Percentiles rank a stretch among this genome's conserved stretches.
These are phyloP conservation scores for Claviceps sp. DNA, from an alignment of 2,329 filamentous ascomycete species.

Conservation along the genomic window DNA sequence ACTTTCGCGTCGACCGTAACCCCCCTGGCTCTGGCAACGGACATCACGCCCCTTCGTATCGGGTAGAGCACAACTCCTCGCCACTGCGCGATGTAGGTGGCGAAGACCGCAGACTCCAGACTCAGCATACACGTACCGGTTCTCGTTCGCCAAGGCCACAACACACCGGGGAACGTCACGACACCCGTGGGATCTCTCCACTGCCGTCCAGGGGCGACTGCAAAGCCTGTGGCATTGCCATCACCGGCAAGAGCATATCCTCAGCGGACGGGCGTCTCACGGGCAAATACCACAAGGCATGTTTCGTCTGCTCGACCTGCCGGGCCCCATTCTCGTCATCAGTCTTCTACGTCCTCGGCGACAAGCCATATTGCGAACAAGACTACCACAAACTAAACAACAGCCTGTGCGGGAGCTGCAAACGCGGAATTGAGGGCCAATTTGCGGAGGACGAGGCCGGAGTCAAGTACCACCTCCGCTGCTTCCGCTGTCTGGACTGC, in stretches of 20 bases:
- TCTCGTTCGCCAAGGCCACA: background rate
- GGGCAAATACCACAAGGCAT: slow-evolving; percentile 87
- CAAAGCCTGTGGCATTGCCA: slow-evolving; percentile 65
- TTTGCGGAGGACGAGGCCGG: slow-evolving; percentile 72
- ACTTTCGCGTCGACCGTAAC: slow-evolving; percentile 8
- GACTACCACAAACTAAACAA: slow-evolving; percentile 90
- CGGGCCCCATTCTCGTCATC: slow-evolving; percentile 66
- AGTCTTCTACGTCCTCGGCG: slow-evolving; percentile 82
- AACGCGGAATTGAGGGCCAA: slow-evolving; percentile 79
- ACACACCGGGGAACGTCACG: slow-evolving; percentile 12
- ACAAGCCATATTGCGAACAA: slow-evolving; percentile 78
- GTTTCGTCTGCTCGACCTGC: slow-evolving; percentile 85
- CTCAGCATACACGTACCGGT: background rate
- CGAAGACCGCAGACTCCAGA: background rate
- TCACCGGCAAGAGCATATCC: slow-evolving; percentile 84
- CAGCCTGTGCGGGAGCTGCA: slow-evolving; percentile 69
- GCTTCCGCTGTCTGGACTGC: slow-evolving; percentile 76
- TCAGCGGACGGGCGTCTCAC: slow-evolving; percentile 85
- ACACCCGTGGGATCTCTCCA: slow-evolving; percentile 25
- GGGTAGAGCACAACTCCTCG: slow-evolving; percentile 4
- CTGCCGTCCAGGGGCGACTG: slow-evolving; percentile 56
- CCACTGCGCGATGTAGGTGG: slow-evolving; percentile 1
- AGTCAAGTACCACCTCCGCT: slow-evolving; percentile 74
- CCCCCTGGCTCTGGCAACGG: background rate
- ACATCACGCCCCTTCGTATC: background rate